A percentile compares a stretch with the other conserved stretches of the same genome.
Evolutionary conservation across 768 basidiomycete genomes (phyloP).

Genomic region (Auriscalpium orientale): DNA sequence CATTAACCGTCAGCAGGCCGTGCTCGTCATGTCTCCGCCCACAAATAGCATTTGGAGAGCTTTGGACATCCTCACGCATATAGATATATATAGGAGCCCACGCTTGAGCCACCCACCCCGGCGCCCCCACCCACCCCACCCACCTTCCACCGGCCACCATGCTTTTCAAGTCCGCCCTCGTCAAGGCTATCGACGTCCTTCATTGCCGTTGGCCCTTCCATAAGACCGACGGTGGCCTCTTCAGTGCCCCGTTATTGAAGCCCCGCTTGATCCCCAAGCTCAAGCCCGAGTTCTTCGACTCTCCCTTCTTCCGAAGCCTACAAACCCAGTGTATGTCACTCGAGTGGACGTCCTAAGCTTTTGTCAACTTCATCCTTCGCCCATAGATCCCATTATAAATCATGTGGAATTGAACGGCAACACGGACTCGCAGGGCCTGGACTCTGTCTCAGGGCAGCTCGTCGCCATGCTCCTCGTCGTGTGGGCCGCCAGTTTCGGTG

Average conservation of each 20-base stretch:
- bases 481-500: conserved; percentile 86
- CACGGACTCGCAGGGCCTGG: conserved; percentile 51
- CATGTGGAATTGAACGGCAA: conserved; percentile 68
- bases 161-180: conserved; percentile 66
- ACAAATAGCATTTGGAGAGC: no score
- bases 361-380: no score
- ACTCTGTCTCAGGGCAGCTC: conserved; percentile 56
- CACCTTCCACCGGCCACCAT: no score
- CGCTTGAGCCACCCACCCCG: conserved; percentile 4
- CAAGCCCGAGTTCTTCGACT: conserved; percentile 71
- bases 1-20: no score
- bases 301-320: conserved; percentile 81
- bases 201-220: conserved; percentile 56
- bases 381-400: conserved; percentile 77
- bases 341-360: not conserved
- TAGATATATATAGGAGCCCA: conserved; percentile 17
- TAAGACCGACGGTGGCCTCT: conserved; percentile 41
- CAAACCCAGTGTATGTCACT: conserved; percentile 61
- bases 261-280: conserved; percentile 63
- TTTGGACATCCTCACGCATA: no score
- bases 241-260: conserved; percentile 30
- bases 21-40: no score
- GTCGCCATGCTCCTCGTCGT: conserved; percentile 74
- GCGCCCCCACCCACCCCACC: no score
- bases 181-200: conserved; percentile 83